Evolutionary conservation across 441 rosid genomes (phyloP).

Genomic region (Adansonia rubrostipa): DNA sequence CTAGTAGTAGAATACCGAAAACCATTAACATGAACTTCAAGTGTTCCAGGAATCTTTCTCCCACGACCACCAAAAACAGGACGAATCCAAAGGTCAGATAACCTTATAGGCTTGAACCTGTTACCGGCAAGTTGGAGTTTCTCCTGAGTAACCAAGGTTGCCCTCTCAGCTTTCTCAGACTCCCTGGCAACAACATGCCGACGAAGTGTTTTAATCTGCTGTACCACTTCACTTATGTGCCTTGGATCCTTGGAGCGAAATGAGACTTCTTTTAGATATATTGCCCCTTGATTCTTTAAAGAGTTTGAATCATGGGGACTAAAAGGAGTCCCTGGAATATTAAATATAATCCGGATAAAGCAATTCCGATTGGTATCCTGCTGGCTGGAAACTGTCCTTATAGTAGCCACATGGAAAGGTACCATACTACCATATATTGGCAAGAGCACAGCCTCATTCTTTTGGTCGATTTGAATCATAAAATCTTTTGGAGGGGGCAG

Average conservation of each 20-base stretch:
- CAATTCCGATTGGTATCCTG: conserved; percentile 75
- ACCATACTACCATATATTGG: conserved; percentile 75
- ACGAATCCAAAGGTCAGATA: conserved; percentile 87
- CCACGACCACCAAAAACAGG: conserved; percentile 85
- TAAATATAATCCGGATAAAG: conserved; percentile 68
- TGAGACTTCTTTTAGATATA: conserved; percentile 64
- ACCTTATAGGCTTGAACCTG: conserved; percentile 78
- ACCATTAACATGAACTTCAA: conserved; percentile 87
- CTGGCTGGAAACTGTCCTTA: conserved; percentile 83
- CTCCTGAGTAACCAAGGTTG: conserved; percentile 90
- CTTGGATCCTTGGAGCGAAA: conserved; percentile 73
- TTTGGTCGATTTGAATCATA: conserved; percentile 70
- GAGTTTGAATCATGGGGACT: conserved; percentile 57
- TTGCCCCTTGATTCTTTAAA: conserved; percentile 50
- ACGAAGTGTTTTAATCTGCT: conserved; percentile 65
- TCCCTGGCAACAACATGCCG: conserved; percentile 77
- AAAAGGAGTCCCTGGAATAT: conserved; percentile 69
- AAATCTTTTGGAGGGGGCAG: conserved; percentile 53
- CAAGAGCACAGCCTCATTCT: conserved; percentile 73
- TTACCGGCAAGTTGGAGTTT: conserved; percentile 80
- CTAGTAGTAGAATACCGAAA: conserved; percentile 76
- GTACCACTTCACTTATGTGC: conserved; percentile 71
- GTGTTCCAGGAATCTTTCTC: conserved; percentile 78
- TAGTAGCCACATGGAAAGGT: conserved; percentile 72
- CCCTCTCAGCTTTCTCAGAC: conserved; percentile 91